Evolutionary conservation across 192 early-diverging fungal genomes (phyloP), one percentile per base, ranked within the genome.

Genomic region (Linnemannia zychae): DNA sequence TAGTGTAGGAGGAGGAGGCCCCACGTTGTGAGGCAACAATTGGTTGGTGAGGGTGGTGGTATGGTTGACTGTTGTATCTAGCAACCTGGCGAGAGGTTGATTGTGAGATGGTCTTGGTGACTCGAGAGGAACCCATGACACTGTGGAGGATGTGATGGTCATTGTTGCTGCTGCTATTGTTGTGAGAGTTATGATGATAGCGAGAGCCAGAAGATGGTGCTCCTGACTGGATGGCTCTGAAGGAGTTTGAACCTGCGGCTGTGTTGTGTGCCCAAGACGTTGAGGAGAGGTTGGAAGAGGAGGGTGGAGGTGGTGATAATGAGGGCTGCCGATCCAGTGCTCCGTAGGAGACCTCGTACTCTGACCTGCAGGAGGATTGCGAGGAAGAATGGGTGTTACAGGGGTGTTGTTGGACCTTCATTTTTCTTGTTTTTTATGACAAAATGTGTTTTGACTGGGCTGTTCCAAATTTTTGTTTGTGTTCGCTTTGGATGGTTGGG

Each of bases 341-440:
- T 5, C 75, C 28, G 38, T 71, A 82, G 18, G 81, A 47, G 24
- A 71, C 60, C 44, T 77, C 75, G 71, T 73, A 73, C 9, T 72
- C 71, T 34, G 81, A 82, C 75, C 81, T 82, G 75, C 36, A 81
- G 57, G 37, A 50, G 72, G 76, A 71, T 44, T 63, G 48, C 36
- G 71, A 53, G 37, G 81, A 72, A 77, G 57, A 71, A 72, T 82
- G 65, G 63, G 72, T 66, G 75, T 67, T 67, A 33, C 46, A 76
- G 74, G 71, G 20, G 57, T 63, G 57, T 75, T 84, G 81, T 84
- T 76, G 74, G 38, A 73, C 6, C 53, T 77, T 77, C 74, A 76
- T 82, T 57, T 63, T 79, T 47, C 4, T 44, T 44, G 3, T 9
- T n/a, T 31, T n/a, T 63, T 31, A 13, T 63, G 57, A 11, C 57